Percentiles rank a stretch among this genome's conserved stretches.
phyloP scores from a whole-genome alignment of 495 filamentous ascomycete species.

The Aspergillus sclerotiicarbonarius region DNA sequence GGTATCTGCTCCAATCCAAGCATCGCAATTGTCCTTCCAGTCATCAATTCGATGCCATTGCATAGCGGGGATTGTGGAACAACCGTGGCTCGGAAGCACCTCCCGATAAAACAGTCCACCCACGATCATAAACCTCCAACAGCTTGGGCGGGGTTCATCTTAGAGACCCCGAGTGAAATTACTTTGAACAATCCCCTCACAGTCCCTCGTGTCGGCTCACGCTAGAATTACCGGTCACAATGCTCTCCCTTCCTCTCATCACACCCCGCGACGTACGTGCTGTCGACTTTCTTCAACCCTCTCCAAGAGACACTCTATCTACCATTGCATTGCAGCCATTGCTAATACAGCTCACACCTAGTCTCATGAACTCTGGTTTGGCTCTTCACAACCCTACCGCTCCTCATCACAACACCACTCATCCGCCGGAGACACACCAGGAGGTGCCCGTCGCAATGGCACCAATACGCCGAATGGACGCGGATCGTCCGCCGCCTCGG shows the following conservation, averaged over 20 bases:
- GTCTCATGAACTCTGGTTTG: conserved; percentile 73
- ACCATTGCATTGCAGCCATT: neutral
- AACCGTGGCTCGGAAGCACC: too few relatives aligned
- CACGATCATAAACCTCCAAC: too few relatives aligned
- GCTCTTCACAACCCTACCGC: conserved; percentile 44
- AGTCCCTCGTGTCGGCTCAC: neutral
- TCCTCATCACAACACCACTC: conserved; percentile 27
- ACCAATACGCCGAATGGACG: conserved; percentile 19
- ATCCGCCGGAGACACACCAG: conserved; percentile 19
- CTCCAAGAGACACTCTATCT: too few relatives aligned
- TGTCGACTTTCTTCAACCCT: neutral
- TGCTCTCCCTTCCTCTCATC: conserved; percentile 69
- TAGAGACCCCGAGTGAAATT: neutral
- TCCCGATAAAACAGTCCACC: too few relatives aligned
- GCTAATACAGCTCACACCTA: conserved; percentile 22
- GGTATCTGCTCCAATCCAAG: too few relatives aligned
- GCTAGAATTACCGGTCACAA: conserved; percentile 37
- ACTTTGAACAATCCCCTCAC: neutral
- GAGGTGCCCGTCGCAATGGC: conserved; percentile 32
- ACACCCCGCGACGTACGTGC: conserved; percentile 68
- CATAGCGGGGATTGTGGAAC: too few relatives aligned
- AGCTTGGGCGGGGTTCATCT: neutral
- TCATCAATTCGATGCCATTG: too few relatives aligned
- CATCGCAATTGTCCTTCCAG: too few relatives aligned
- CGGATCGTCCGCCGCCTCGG: conserved; percentile 26